phyloP scores from a whole-genome alignment of 2,329 filamentous ascomycete species.

The Aspergillus vadensis region DNA sequence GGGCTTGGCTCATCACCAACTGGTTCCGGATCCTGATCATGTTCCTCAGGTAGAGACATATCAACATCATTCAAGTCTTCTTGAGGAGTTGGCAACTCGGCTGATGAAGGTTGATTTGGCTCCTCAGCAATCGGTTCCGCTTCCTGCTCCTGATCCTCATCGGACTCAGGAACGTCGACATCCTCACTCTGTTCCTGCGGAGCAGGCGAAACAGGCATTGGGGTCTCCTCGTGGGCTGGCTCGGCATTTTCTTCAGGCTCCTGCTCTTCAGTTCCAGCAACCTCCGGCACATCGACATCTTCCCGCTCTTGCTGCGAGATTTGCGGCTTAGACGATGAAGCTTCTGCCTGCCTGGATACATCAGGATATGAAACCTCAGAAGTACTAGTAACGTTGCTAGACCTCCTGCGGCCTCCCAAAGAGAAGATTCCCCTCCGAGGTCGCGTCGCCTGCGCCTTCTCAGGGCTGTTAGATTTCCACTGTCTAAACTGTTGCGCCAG shows the following conservation, averaged over 20 bases:
- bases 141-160: neutral
- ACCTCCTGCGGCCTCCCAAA: slow-evolving; percentile 29
- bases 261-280: neutral
- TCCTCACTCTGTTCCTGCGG: too few relatives aligned
- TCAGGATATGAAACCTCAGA: slow-evolving; percentile 27
- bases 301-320: slow-evolving; percentile 6
- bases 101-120: too few relatives aligned
- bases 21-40: neutral
- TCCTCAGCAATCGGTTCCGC: neutral
- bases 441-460: slow-evolving; percentile 35
- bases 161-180: too few relatives aligned
- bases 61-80: neutral
- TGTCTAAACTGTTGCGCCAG: slow-evolving; percentile 62
- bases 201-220: neutral
- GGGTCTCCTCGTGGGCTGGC: neutral
- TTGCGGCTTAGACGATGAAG: slow-evolving; percentile 19
- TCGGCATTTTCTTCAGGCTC: neutral
- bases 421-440: slow-evolving; percentile 40
- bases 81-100: too few relatives aligned
- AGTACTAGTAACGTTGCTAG: slow-evolving; percentile 14
- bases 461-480: slow-evolving; percentile 65
- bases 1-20: neutral
- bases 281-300: neutral
- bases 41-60: too few relatives aligned
- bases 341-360: slow-evolving; percentile 22